Evolutionary conservation across 78 protist species (phyloP).

Genomic region (Isochrysis galbana): DNA sequence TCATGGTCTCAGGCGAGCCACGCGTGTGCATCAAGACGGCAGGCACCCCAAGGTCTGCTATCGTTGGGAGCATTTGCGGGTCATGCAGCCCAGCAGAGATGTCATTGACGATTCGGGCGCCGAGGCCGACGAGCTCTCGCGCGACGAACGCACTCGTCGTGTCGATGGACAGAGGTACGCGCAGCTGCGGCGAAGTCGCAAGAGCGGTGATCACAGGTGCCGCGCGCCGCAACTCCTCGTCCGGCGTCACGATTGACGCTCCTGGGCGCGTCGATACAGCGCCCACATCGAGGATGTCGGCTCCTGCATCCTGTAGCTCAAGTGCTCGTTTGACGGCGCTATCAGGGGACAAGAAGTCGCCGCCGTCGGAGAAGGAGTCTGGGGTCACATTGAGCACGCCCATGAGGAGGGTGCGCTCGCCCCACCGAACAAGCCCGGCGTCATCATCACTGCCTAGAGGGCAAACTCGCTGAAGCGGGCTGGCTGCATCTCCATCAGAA

Average conservation of each 20-base stretch:
- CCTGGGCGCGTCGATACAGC: slow-evolving; percentile 76
- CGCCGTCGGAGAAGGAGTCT: slow-evolving; percentile 78
- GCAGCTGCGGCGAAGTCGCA: slow-evolving; percentile 12
- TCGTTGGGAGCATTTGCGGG: slow-evolving; percentile 46
- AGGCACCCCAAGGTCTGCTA: slow-evolving; percentile 48
- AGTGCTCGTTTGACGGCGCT: neutral
- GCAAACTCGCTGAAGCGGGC: neutral
- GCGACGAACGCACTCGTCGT: slow-evolving; percentile 66
- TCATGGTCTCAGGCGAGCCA: slow-evolving; percentile 36
- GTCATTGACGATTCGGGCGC: slow-evolving; percentile 68
- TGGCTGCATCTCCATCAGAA: neutral
- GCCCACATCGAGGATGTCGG: slow-evolving; percentile 74
- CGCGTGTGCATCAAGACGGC: slow-evolving; percentile 58
- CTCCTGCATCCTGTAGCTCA: slow-evolving; percentile 20
- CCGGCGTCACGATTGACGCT: slow-evolving; percentile 46
- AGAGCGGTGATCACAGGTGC: slow-evolving; percentile 54
- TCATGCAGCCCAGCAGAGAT: slow-evolving; percentile 55
- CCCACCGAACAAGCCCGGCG: neutral
- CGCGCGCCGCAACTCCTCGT: slow-evolving; percentile 60
- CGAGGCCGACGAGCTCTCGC: slow-evolving; percentile 36
- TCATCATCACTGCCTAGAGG: neutral
- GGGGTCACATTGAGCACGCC: slow-evolving; percentile 78
- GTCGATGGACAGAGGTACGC: slow-evolving; percentile 53
- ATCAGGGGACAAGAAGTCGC: neutral
- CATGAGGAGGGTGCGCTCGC: slow-evolving; percentile 54